Evolutionary conservation across 176 grass and related monocot genomes (phyloP).

Genomic region (Saccharum spontaneum): DNA sequence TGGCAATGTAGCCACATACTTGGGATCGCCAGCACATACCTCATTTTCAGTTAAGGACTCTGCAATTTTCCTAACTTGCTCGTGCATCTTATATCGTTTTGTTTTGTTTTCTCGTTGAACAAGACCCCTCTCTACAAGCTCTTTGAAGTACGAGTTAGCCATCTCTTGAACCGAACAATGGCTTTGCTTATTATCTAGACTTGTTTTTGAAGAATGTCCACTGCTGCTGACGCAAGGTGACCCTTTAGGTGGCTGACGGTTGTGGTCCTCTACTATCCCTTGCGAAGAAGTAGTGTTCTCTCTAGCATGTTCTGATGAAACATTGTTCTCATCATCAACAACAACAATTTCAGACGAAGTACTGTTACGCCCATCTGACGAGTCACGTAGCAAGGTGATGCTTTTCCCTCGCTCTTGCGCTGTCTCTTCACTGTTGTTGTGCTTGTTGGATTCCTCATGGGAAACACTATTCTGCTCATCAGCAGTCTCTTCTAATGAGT

Average conservation of each 20-base stretch:
- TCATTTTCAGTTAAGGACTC: slow-evolving; percentile 16
- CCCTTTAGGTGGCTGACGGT: not conserved
- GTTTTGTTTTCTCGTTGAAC: not conserved
- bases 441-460: not conserved
- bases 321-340: not conserved
- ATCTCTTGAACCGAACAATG: slow-evolving; percentile 1
- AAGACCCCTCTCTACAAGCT: slow-evolving; percentile 21
- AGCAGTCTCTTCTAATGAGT: not conserved
- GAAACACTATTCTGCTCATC: not conserved
- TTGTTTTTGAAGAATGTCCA: not conserved
- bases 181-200: not conserved
- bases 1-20: not conserved
- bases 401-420: not conserved
- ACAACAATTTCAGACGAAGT: not conserved
- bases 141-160: slow-evolving; percentile 29
- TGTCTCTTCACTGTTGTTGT: not conserved
- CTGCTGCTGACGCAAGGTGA: not conserved
- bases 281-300: not conserved
- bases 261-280: too few species aligned
- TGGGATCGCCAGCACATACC: not conserved
- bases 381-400: too few species aligned
- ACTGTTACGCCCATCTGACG: not conserved
- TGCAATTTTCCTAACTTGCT: slow-evolving; percentile 29
- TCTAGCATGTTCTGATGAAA: not conserved
- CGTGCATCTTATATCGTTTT: slow-evolving; percentile 26